Evolutionary conservation across 306 rosid species (phyloP).

Genomic region (Lathyrus oleraceus): DNA sequence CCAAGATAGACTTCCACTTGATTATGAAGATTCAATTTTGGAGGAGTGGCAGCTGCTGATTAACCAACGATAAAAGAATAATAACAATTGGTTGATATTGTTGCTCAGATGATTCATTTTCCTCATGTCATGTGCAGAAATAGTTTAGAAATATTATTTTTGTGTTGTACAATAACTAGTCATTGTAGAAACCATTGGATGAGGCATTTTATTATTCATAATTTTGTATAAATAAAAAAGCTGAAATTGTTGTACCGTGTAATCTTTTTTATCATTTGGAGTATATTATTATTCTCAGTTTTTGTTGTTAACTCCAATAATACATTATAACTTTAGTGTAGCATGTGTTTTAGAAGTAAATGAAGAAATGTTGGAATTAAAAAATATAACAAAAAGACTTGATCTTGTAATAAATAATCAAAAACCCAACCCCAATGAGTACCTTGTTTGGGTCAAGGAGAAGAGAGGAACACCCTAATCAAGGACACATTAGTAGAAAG

Average conservation of each 20-base stretch:
- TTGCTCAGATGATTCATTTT: slow-evolving; percentile 20
- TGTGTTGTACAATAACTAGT: slow-evolving; percentile 6
- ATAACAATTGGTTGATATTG: slow-evolving; percentile 1
- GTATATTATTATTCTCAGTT: neutral
- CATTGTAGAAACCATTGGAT: slow-evolving; percentile 6
- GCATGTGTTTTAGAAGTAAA: neutral
- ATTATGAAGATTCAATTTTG: slow-evolving; percentile 14
- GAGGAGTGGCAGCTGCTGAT: neutral
- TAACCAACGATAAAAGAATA: slow-evolving; percentile 5
- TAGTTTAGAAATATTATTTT: slow-evolving; percentile 6
- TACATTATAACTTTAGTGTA: neutral
- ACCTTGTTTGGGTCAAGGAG: neutral
- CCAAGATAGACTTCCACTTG: slow-evolving; percentile 27
- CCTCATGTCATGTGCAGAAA: neutral
- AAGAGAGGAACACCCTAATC: neutral
- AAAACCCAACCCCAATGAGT: neutral
- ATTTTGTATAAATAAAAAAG: neutral
- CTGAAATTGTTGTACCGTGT: neutral
- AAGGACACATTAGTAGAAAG: neutral
- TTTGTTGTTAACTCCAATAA: neutral
- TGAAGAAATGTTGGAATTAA: neutral
- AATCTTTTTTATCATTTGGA: neutral
- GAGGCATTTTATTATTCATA: neutral
- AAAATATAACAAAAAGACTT: neutral
- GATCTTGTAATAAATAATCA: neutral